Evolutionary conservation across 352 stramenopile genomes (phyloP).

Genomic region (Phytophthora agathidicida): DNA sequence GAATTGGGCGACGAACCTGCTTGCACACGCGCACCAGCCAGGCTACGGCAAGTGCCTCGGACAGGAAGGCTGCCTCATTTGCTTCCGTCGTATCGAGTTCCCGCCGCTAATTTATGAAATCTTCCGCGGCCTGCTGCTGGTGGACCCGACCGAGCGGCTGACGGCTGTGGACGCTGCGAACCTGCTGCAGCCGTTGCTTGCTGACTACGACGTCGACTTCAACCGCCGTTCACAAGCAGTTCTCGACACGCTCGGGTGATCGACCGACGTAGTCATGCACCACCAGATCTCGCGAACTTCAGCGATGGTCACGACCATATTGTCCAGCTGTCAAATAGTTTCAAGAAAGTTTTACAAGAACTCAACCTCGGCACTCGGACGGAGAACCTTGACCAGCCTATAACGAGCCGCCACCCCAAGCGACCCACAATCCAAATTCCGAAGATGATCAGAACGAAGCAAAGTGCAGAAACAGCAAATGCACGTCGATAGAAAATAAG

Average conservation of each 20-base stretch:
- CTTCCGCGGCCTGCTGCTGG: conserved; percentile 63
- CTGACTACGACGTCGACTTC: conserved; percentile 69
- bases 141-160: conserved; percentile 60
- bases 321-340: no score
- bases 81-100: conserved; percentile 79
- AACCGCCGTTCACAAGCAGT: conserved; percentile 50
- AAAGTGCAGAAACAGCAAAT: conserved; percentile 1
- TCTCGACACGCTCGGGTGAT: conserved; percentile 45
- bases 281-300: not conserved
- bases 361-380: not conserved
- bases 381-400: conserved; percentile 2
- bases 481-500: conserved; percentile 19
- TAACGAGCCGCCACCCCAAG: not conserved
- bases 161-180: conserved; percentile 55
- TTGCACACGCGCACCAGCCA: conserved; percentile 57
- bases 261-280: not conserved
- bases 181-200: conserved; percentile 62
- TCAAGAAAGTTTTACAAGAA: not conserved
- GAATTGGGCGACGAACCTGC: conserved; percentile 75
- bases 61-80: conserved; percentile 79
- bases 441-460: no score
- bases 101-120: conserved; percentile 79
- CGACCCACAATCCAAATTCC: no score
- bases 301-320: no score
- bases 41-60: conserved; percentile 49